Percentiles rank a stretch among this genome's conserved stretches.
Conservation (phyloP, 306 rosid genomes). For the Purshia tridentata region DNA sequence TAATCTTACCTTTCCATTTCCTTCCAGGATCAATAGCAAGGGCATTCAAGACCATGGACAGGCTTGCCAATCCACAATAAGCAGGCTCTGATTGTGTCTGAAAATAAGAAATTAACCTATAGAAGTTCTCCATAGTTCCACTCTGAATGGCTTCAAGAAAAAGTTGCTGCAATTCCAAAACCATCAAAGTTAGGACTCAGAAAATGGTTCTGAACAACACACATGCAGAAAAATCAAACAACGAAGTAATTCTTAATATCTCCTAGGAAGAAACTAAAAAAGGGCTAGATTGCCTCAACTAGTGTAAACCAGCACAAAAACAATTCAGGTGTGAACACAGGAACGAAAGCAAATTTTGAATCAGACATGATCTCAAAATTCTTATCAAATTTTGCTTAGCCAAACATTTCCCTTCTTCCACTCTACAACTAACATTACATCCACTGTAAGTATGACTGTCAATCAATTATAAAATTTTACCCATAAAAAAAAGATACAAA, state of each 20-base stretch:
- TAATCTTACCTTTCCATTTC: conserved; percentile 79
- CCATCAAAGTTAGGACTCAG: neutral
- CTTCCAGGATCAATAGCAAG: conserved; percentile 94
- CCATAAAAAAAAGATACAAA: neutral
- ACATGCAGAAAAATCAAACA: neutral
- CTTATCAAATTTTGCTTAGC: neutral
- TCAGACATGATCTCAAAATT: neutral
- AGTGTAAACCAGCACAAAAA: neutral
- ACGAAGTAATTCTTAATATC: neutral
- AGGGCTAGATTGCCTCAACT: neutral
- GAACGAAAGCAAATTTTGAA: neutral
- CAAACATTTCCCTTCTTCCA: too few relatives aligned
- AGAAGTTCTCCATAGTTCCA: conserved; percentile 92
- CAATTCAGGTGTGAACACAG: neutral
- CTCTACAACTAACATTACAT: neutral
- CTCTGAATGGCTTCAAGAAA: conserved; percentile 68
- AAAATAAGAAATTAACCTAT: conserved; percentile 66
- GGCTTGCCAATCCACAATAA: conserved; percentile 87
- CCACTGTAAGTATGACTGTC: neutral
- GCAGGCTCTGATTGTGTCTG: conserved; percentile 97
- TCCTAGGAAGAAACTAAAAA: too few relatives aligned
- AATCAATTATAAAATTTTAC: neutral
- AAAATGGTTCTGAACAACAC: neutral
- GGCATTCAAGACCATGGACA: conserved; percentile 91
- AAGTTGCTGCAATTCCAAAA: conserved; percentile 54